Base-by-base conservation (phyloP, 345 rosid species). In the Acer yangbiense region DNA sequence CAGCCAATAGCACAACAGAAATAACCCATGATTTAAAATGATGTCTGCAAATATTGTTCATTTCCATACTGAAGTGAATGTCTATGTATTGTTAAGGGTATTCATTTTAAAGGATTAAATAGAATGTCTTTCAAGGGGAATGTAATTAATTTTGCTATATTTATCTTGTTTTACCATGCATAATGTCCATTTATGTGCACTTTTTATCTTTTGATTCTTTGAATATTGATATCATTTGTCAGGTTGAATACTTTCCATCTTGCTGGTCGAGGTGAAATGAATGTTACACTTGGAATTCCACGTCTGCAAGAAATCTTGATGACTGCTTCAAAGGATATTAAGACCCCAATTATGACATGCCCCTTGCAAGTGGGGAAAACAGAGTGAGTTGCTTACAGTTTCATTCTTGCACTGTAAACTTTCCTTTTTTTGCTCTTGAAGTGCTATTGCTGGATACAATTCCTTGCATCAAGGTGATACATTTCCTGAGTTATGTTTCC, bases 191-290 rank as follows among this genome's bases (percentile, higher is more conserved):
- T 64, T 64, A 74, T 64, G 16, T 25, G 18, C 29, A 74, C 27
- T 72, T 48, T 11, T 58, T 70, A 27, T 43, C 64, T 78, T 23
- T 13, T 32, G 11, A 25, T 50, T 71, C 20, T 44, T 74, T 52
- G 46, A 29, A 77, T 46, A 27, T 44, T 43, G 27, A 64, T 69
- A 7, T 72, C 68, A 29, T 65, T 72, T 81, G 70, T 68, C 90
- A 96, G 99, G 85, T 78, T 96, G 83, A 94, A 96, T 79, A 96
- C 99, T 77, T 96, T 96, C 88, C 99, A 96, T 91, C 97, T 94
- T 81, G 99, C 99, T 77, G 99, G 99, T 57, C 87, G 99, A 79
- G 99, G 99, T 84, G 99, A 94, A 87, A 92, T 92, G 98, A 94
- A 96, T 84, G 99, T 96, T 74, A 94, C 98, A 27, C 97, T 96